These are phyloP conservation scores for Kodamaea arcana DNA, from an alignment of 1,139 yeast species.

Conservation along the genomic window DNA sequence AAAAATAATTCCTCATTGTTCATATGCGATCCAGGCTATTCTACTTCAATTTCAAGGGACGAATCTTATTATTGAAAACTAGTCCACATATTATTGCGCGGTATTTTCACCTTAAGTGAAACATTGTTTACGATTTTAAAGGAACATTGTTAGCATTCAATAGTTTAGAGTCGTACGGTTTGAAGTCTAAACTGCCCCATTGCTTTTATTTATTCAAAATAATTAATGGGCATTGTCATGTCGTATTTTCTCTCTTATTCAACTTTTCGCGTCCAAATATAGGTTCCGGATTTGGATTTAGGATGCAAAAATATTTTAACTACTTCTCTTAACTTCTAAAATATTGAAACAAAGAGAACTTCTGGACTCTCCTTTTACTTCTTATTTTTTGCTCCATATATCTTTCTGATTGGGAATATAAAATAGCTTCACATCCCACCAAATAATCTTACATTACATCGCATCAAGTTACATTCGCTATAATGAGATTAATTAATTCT, in stretches of 20 bases:
- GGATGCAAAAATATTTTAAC: constrained; percentile 1
- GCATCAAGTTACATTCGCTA: constrained; percentile 1
- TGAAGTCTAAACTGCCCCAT: too few relatives aligned
- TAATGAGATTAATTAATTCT: constrained; percentile 14
- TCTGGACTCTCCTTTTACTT: too few relatives aligned
- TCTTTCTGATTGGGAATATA: background rate
- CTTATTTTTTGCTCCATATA: too few relatives aligned
- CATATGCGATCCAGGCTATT: background rate
- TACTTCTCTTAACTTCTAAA: background rate
- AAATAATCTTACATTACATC: background rate
- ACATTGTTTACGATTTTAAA: background rate
- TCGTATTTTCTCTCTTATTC: background rate
- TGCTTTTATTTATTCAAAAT: too few relatives aligned
- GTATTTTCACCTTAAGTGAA: background rate
- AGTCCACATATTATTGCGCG: background rate
- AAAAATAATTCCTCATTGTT: background rate
- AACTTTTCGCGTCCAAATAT: too few relatives aligned
- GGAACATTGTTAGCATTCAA: too few relatives aligned
- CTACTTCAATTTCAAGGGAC: background rate
- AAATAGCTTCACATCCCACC: background rate
- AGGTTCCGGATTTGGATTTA: background rate
- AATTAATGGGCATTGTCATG: background rate
- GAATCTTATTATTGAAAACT: background rate
- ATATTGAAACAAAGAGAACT: too few relatives aligned
- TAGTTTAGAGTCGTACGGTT: too few relatives aligned